Base-by-base conservation (phyloP, 2,329 filamentous ascomycete species). In the Ceratocystis cacaofunesta region DNA sequence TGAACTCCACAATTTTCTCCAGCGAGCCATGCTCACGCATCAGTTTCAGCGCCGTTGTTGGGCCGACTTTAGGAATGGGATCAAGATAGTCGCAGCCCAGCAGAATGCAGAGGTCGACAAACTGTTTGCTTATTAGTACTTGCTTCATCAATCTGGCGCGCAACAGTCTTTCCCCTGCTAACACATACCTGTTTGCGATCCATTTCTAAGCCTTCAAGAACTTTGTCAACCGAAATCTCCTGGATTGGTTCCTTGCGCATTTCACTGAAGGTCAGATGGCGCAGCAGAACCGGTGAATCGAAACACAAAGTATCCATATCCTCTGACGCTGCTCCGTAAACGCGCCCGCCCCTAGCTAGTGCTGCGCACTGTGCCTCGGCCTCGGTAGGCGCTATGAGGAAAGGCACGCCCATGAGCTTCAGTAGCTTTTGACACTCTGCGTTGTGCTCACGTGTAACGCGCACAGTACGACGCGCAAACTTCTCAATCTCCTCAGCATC, bases 281-380 rank as follows among this genome's bases (percentile, higher is more conserved):
- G 84, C 69, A 99, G 78, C 60, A 99, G 78, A 67, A 99, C 92
- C 0, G 94, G 94, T 63, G 92, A 82, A 72, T 96, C 86, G 75
- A 99, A 99, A 72, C 92, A 97, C 65, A 99, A 79, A 0, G 94
- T 99, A 73, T 99, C 94, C 94, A 99, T 99, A 76, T 99, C 94
- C 77, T 99, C 94, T 69, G 89, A 95, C 2, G 94, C 94, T 22
- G 94, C 94, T 2, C 92, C 94, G 74, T 95, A 99, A 63, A 99
- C 94, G 77, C 97, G 97, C 46, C 91, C 92, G 4, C 89, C 92
- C 68, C 88, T 82, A 0, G 94, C 94, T 68, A 99, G 80, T 50
- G 87, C 88, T 2, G 94, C 94, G 74, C 94, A 99, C 74, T 99
- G 94, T 1, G 94, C 94, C 78, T 99, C 94, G 3, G 94, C 94